These are phyloP conservation scores for Saccharomycopsis sp. DNA, from an alignment of 805 yeast species.

Conservation along the genomic window DNA sequence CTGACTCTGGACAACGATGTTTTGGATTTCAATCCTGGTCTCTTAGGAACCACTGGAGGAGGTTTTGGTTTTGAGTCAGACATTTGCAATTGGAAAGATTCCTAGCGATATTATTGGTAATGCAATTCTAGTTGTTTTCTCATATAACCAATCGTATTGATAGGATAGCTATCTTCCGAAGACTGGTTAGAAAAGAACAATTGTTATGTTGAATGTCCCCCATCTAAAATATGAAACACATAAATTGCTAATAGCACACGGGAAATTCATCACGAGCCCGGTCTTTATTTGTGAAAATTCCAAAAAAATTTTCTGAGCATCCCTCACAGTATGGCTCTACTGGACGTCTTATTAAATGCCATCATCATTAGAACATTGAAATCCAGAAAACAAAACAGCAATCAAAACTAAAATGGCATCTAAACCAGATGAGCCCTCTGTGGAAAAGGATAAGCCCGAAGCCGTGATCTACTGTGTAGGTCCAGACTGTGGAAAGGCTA, in stretches of 20 bases:
- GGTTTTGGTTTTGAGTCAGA: not conserved
- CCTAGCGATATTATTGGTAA: too few relatives aligned
- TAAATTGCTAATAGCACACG: too few relatives aligned
- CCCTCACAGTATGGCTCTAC: too few relatives aligned
- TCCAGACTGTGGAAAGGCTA: conserved; percentile 78
- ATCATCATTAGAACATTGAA: too few relatives aligned
- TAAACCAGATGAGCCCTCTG: not conserved
- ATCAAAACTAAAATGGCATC: not conserved
- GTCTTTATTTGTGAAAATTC: not conserved
- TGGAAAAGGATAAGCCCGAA: not conserved
- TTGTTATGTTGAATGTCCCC: too few relatives aligned
- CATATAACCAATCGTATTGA: too few relatives aligned
- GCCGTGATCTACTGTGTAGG: conserved; percentile 51
- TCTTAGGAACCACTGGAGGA: conserved; percentile 10
- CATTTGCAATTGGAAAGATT: too few relatives aligned
- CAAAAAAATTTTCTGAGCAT: not conserved
- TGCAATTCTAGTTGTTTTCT: too few relatives aligned
- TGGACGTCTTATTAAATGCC: too few relatives aligned
- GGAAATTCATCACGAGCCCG: not conserved
- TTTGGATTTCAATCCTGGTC: conserved; percentile 4
- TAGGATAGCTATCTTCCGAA: too few relatives aligned
- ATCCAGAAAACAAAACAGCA: not conserved
- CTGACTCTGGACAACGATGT: not conserved
- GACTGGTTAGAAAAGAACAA: not conserved
- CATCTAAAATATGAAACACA: too few relatives aligned